phyloP scores from a whole-genome alignment of 2,329 filamentous ascomycete genomes.

The Pestalotiopsis sp. region DNA sequence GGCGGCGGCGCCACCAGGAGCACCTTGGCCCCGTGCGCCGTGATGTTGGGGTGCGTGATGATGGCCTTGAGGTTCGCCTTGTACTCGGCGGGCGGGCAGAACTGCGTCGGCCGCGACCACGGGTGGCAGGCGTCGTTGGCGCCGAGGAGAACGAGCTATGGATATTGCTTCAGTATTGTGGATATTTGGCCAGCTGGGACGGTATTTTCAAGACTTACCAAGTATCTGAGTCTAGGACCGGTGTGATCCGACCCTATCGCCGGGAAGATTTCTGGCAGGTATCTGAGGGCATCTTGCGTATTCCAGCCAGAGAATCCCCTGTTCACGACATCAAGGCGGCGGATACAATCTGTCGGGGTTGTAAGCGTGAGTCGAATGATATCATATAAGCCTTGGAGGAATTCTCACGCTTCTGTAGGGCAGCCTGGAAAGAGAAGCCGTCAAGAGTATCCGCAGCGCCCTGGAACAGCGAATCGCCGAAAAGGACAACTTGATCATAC shows the following conservation, averaged over 20 bases:
- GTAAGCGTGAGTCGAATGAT: not conserved
- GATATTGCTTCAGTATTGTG: not conserved
- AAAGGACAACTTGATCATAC: constrained; percentile 77
- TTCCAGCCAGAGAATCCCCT: constrained; percentile 88
- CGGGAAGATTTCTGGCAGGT: constrained; percentile 73
- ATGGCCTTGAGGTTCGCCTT: constrained; percentile 72
- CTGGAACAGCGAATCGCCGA: constrained; percentile 90
- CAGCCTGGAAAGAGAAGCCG: constrained; percentile 76
- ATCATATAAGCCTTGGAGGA: not conserved
- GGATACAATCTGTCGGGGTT: constrained; percentile 63
- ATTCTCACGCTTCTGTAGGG: constrained; percentile 67
- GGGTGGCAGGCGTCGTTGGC: constrained; percentile 85
- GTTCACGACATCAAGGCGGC: constrained; percentile 85
- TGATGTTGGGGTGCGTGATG: constrained; percentile 70
- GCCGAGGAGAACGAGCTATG: constrained; percentile 79
- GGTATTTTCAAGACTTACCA: no score
- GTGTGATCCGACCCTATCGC: constrained; percentile 47
- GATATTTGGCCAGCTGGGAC: no score
- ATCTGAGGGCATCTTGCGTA: constrained; percentile 71
- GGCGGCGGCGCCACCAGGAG: constrained; percentile 84
- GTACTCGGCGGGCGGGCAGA: constrained; percentile 78
- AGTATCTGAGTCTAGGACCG: constrained; percentile 64
- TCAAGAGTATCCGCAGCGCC: constrained; percentile 59
- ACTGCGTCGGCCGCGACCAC: constrained; percentile 65
- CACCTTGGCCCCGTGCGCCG: constrained; percentile 71